Evolutionary conservation across 805 yeast species (phyloP).

Genomic region (Hanseniaspora valbyensis): DNA sequence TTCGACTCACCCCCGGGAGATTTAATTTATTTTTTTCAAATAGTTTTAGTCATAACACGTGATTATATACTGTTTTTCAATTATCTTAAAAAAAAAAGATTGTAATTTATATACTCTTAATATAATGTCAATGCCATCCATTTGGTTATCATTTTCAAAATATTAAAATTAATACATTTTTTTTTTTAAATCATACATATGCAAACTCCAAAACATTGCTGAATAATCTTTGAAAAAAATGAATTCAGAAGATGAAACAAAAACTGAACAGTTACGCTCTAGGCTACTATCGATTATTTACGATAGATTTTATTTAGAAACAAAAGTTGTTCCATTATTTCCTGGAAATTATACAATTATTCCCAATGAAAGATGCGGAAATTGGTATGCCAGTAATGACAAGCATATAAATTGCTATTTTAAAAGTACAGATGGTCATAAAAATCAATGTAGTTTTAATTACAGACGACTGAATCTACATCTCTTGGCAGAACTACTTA

Average conservation of each 20-base stretch:
- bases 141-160: too few species aligned
- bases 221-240: neutral
- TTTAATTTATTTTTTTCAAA: neutral
- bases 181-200: neutral
- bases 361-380: constrained; percentile 79
- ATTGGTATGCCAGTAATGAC: constrained; percentile 69
- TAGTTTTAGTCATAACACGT: too few species aligned
- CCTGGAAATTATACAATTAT: constrained; percentile 36
- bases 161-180: too few species aligned
- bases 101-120: too few species aligned
- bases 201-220: too few species aligned
- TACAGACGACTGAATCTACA: constrained; percentile 65
- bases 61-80: too few species aligned
- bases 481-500: constrained; percentile 39
- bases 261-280: constrained; percentile 35
- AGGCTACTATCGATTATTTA: constrained; percentile 60
- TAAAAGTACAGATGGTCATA: constrained; percentile 88
- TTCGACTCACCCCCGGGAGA: constrained; percentile 21
- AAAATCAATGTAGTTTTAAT: constrained; percentile 68
- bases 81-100: too few species aligned
- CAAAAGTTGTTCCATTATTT: constrained; percentile 27
- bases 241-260: neutral
- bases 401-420: constrained; percentile 49
- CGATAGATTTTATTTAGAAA: constrained; percentile 45
- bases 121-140: too few species aligned